A percentile compares a stretch with the other conserved stretches of the same genome.
phyloP scores from a whole-genome alignment of 768 basidiomycete species.

The Auriculariales sp. region DNA sequence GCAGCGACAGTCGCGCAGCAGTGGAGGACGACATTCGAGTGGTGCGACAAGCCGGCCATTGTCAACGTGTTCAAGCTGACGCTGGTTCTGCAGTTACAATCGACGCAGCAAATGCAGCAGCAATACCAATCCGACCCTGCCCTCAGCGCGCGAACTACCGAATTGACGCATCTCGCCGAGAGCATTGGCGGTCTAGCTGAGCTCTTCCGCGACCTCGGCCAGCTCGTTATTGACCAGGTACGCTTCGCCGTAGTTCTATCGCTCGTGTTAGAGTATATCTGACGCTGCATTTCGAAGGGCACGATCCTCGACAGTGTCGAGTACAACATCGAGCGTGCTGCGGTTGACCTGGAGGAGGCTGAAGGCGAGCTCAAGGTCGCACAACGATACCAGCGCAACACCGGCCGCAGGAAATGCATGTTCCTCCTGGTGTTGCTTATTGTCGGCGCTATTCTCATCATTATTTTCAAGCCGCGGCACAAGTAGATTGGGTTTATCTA shows the following conservation, averaged over 20 bases:
- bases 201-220: slow-evolving; percentile 88
- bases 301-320: slow-evolving; percentile 93
- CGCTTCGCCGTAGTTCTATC: slow-evolving; percentile 84
- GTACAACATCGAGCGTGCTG: slow-evolving; percentile 92
- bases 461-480: slow-evolving; percentile 87
- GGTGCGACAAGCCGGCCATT: slow-evolving; percentile 32
- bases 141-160: slow-evolving; percentile 37
- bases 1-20: slow-evolving; percentile 68
- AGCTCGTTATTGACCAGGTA: slow-evolving; percentile 93
- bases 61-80: slow-evolving; percentile 25
- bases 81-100: background rate
- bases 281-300: slow-evolving; percentile 93
- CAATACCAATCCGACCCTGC: slow-evolving; percentile 25
- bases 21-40: slow-evolving; percentile 84
- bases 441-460: slow-evolving; percentile 68
- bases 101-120: slow-evolving; percentile 16
- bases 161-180: slow-evolving; percentile 80
- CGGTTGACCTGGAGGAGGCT: slow-evolving; percentile 65
- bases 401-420: slow-evolving; percentile 86
- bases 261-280: slow-evolving; percentile 88
- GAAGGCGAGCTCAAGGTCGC: slow-evolving; percentile 75
- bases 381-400: slow-evolving; percentile 86
- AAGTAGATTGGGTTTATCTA: no score
- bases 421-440: slow-evolving; percentile 84
- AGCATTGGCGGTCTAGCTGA: slow-evolving; percentile 86